Conservation (phyloP, 2,329 filamentous ascomycete species). For the Cadophora sp. region DNA sequence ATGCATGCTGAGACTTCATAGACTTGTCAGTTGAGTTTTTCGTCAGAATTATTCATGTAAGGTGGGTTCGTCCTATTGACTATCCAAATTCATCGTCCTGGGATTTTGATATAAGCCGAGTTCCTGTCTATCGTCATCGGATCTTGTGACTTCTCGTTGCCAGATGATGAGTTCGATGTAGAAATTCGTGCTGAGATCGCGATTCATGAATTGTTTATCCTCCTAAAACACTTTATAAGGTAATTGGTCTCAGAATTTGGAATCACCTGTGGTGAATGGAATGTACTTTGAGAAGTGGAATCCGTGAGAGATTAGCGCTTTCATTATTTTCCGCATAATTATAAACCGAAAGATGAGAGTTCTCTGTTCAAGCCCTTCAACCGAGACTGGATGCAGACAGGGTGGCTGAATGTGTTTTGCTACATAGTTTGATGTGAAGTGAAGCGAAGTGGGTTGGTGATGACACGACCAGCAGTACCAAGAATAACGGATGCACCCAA, state of each 20-base stretch:
- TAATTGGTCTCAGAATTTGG: neutral
- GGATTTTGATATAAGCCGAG: neutral
- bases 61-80: conserved; percentile 6
- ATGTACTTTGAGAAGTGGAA: too few species aligned
- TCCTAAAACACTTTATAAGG: conserved; percentile 17
- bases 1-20: conserved; percentile 8
- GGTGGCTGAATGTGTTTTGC: too few species aligned
- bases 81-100: neutral
- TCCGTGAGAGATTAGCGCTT: too few species aligned
- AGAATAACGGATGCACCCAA: neutral
- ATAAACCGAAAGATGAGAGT: too few species aligned
- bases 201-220: neutral
- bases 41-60: too few species aligned
- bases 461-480: neutral
- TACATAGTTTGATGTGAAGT: neutral
- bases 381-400: too few species aligned
- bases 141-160: neutral
- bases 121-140: neutral
- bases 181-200: neutral
- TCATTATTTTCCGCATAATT: too few species aligned
- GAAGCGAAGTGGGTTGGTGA: neutral
- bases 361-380: too few species aligned
- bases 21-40: neutral
- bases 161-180: neutral
- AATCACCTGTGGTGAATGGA: neutral